phyloP scores from a whole-genome alignment of 2,329 filamentous ascomycete species.

The Trichoderma polysporum region DNA sequence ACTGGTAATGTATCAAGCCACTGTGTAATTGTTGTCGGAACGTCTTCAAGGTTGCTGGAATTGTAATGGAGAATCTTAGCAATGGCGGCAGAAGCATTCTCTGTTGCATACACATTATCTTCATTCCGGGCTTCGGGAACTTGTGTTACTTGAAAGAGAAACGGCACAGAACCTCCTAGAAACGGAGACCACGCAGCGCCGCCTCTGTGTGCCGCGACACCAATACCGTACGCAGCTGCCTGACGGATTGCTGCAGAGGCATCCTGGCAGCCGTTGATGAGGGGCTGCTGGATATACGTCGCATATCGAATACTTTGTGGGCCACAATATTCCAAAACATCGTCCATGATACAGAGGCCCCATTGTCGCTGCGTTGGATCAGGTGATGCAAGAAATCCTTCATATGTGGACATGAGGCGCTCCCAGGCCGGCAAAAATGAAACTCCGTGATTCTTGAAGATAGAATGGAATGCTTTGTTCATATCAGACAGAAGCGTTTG shows the following conservation, averaged over 20 bases:
- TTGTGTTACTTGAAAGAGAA: slow-evolving; percentile 80
- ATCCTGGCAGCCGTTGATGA: slow-evolving; percentile 84
- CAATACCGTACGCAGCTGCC: slow-evolving; percentile 93
- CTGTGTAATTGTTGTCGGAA: slow-evolving; percentile 72
- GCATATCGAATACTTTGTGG: slow-evolving; percentile 83
- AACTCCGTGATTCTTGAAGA: slow-evolving; percentile 93
- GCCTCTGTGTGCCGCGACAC: slow-evolving; percentile 90
- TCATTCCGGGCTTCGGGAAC: slow-evolving; percentile 80
- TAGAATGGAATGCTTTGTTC: slow-evolving; percentile 99
- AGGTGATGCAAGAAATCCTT: slow-evolving; percentile 73
- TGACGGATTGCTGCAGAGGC: slow-evolving; percentile 87
- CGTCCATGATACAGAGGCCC: slow-evolving; percentile 98
- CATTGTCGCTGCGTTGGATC: slow-evolving; percentile 95
- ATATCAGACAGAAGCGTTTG: slow-evolving; percentile 96
- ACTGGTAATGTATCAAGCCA: slow-evolving; percentile 93
- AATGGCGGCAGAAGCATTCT: slow-evolving; percentile 94
- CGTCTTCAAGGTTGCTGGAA: slow-evolving; percentile 69
- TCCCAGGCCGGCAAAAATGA: slow-evolving; percentile 88
- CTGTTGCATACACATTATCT: slow-evolving; percentile 94
- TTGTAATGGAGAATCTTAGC: slow-evolving; percentile 97
- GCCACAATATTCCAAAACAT: slow-evolving; percentile 96
- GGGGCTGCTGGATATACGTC: slow-evolving; percentile 80
- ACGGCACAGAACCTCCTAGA: slow-evolving; percentile 73
- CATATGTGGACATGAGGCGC: slow-evolving; percentile 78
- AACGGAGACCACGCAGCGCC: slow-evolving; percentile 87